A percentile compares a stretch with the other conserved stretches of the same genome.
Evolutionary conservation across 371 early-diverging fungal species (phyloP).

Genomic region (Apophysomyces trapeziformis): DNA sequence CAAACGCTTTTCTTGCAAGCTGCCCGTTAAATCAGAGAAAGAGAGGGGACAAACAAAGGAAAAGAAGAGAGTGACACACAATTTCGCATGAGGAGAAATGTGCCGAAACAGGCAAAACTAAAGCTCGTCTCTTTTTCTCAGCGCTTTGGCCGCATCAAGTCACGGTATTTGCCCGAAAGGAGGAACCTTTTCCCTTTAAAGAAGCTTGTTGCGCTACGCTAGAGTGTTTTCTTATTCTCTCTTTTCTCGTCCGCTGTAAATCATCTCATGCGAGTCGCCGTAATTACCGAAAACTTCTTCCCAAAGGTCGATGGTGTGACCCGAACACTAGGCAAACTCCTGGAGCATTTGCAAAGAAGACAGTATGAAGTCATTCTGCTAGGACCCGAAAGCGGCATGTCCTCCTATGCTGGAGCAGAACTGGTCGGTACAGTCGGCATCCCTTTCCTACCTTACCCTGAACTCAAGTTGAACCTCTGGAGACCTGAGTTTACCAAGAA

Average conservation of each 20-base stretch:
- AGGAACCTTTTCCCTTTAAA: too few species aligned
- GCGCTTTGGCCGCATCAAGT: background rate
- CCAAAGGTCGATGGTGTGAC: constrained; percentile 62
- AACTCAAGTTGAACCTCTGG: constrained; percentile 55
- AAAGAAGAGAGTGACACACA: too few species aligned
- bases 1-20: too few species aligned
- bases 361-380: constrained; percentile 44
- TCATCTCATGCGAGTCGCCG: constrained; percentile 44
- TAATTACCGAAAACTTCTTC: constrained; percentile 53
- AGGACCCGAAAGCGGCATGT: constrained; percentile 47
- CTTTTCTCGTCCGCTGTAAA: too few species aligned
- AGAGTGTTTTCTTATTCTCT: too few species aligned
- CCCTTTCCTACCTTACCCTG: constrained; percentile 53
- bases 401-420: constrained; percentile 44
- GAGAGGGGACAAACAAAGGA: too few species aligned
- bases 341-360: constrained; percentile 41
- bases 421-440: constrained; percentile 50
- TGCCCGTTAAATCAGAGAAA: too few species aligned
- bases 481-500: constrained; percentile 39
- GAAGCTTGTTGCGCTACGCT: too few species aligned
- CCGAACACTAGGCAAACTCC: constrained; percentile 41
- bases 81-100: constrained; percentile 2
- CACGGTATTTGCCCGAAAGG: background rate
- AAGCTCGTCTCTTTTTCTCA: background rate
- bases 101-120: constrained; percentile 3